Evolutionary conservation across 768 basidiomycete species (phyloP), one percentile per base, ranked within the genome.

Genomic region (Mycena metata): DNA sequence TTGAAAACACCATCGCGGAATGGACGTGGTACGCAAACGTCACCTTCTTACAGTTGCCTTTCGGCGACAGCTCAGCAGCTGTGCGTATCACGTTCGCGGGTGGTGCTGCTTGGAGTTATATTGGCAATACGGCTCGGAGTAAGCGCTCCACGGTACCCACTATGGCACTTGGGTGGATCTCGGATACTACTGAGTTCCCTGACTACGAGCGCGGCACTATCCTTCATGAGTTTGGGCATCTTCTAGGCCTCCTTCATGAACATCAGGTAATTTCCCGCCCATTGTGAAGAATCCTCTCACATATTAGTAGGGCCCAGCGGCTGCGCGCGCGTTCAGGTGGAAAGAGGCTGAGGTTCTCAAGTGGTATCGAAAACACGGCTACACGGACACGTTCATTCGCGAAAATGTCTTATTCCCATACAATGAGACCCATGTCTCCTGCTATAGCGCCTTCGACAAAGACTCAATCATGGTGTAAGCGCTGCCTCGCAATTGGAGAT

Each of bases 171-270:
- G 67, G 54, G 11, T 64, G 61, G 52, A 62, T 69, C 21, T 24
- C 42, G 15, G 50, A 65, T 52, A 41, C 24, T 16, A 50, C n/a
- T 4, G n/a, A 15, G 8, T 26, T 49, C 12, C 12, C 45, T 2
- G 55, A 46, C 19, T 16, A 39, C n/a, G 65, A 72, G 36, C 51
- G 55, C 5, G 71, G 54, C 9, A 63, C 50, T 5, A 67, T 72
- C 21, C 58, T 72, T 15, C 71, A 72, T 51, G 69, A 72, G 35
- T 72, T 63, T 30, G 71, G 71, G 1, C 71, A 72, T 36, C 61
- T 49, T 17, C 59, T 72, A n/a, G 71, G 71, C 16, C 41, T 70
- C 16, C 16, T 70, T 30, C 69, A 72, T 35, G 49, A 50, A 23
- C 49, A 50, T 26, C 49, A 50, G 49, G 49, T 50, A n/a, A n/a